phyloP scores from a whole-genome alignment of 352 stramenopile genomes.

The Albugo laibachii region DNA sequence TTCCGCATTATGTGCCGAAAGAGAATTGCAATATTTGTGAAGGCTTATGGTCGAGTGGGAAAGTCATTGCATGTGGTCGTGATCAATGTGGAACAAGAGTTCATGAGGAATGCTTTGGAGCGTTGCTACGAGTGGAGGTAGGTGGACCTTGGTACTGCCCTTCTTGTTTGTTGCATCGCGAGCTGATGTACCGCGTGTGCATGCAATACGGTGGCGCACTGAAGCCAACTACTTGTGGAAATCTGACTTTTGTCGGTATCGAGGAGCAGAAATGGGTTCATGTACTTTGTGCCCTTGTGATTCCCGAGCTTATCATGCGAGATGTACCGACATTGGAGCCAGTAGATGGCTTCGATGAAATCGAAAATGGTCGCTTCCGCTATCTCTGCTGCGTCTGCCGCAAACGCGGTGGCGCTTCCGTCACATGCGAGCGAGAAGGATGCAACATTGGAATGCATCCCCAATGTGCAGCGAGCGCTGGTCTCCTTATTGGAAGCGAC shows the following conservation, averaged over 20 bases:
- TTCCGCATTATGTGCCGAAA: constrained; percentile 45
- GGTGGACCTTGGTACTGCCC: constrained; percentile 48
- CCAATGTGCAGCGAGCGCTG: constrained; percentile 48
- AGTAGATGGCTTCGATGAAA: constrained; percentile 63
- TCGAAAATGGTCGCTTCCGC: constrained; percentile 65
- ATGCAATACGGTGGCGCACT: constrained; percentile 60
- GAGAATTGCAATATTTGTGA: constrained; percentile 68
- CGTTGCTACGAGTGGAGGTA: constrained; percentile 26
- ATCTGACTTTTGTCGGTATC: background rate
- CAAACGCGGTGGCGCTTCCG: constrained; percentile 51
- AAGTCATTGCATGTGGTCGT: constrained; percentile 42
- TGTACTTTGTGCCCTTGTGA: constrained; percentile 59
- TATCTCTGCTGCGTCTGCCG: constrained; percentile 64
- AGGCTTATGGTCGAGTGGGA: constrained; percentile 58
- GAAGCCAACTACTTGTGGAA: constrained; percentile 26
- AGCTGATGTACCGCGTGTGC: constrained; percentile 50
- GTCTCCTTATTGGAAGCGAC: constrained; percentile 62
- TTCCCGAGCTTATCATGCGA: constrained; percentile 68
- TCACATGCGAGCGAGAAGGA: constrained; percentile 58
- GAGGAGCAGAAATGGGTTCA: constrained; percentile 71
- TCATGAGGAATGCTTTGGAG: constrained; percentile 71
- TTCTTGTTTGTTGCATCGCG: constrained; percentile 47
- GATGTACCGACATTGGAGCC: constrained; percentile 69
- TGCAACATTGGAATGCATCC: constrained; percentile 70
- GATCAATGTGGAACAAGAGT: constrained; percentile 39